Percentiles rank a stretch among this genome's conserved stretches.
phyloP scores from a whole-genome alignment of 345 rosid species.

The Brassica carinata region DNA sequence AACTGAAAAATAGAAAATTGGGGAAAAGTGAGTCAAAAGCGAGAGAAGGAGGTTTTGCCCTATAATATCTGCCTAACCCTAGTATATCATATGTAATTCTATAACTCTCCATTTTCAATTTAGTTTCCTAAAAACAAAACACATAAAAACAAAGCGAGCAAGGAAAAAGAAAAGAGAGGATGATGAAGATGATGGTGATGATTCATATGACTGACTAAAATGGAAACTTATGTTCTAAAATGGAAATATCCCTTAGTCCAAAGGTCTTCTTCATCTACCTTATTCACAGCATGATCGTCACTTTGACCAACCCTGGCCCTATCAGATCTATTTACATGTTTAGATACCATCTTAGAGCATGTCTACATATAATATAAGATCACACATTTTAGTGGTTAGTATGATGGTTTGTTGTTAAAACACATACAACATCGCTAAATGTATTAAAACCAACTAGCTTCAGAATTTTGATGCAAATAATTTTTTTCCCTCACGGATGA shows the following conservation, averaged over 20 bases:
- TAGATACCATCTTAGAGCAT: background rate
- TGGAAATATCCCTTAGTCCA: constrained; percentile 38
- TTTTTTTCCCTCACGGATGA: no score
- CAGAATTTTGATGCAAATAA: no score
- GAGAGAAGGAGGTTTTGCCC: constrained; percentile 25
- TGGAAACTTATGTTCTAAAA: constrained; percentile 34
- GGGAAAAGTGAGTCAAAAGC: constrained; percentile 33
- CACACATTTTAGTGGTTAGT: no score
- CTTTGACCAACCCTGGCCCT: constrained; percentile 16
- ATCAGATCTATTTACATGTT: background rate
- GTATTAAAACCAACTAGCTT: no score
- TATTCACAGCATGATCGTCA: constrained; percentile 21
- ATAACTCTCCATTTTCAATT: background rate
- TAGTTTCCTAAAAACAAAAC: background rate
- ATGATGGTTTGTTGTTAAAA: no score
- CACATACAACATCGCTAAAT: no score
- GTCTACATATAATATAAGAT: no score
- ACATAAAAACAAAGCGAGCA: background rate
- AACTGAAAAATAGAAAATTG: background rate
- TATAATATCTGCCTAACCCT: constrained; percentile 3
- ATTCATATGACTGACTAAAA: constrained; percentile 34
- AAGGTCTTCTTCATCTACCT: constrained; percentile 29
- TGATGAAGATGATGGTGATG: constrained; percentile 11
- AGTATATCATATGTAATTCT: background rate
- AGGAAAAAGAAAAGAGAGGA: background rate